Percentiles rank a stretch among this genome's conserved stretches.
Evolutionary conservation across 257 asterid genomes (phyloP).

Genomic region (Perilla frutescens): DNA sequence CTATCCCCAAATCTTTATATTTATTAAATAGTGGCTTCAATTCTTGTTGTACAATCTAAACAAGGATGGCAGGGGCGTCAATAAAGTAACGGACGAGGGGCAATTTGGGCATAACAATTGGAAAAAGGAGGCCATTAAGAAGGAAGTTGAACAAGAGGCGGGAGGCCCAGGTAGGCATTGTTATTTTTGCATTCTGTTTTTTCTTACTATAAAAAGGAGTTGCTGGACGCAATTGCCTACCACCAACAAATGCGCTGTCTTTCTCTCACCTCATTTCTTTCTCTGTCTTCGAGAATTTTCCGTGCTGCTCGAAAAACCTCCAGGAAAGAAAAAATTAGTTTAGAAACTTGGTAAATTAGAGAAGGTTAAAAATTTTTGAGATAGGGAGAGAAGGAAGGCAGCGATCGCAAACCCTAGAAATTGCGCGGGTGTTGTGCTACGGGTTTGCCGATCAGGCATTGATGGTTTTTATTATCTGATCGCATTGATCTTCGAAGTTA

Average conservation of each 20-base stretch:
- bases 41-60: background rate
- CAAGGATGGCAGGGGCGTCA: background rate
- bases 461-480: constrained; percentile 35
- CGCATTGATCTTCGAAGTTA: background rate
- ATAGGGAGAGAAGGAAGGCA: constrained; percentile 11
- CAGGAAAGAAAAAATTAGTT: constrained; percentile 16
- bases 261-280: background rate
- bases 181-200: background rate
- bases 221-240: constrained; percentile 46
- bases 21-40: constrained; percentile 13
- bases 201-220: constrained; percentile 45
- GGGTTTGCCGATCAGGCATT: constrained; percentile 58
- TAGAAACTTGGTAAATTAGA: constrained; percentile 13
- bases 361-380: background rate
- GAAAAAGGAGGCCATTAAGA: constrained; percentile 38
- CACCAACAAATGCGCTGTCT: constrained; percentile 62
- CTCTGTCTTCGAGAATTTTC: constrained; percentile 40
- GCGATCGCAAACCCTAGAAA: constrained; percentile 59
- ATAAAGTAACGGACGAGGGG: constrained; percentile 25
- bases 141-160: constrained; percentile 44
- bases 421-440: constrained; percentile 28
- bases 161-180: constrained; percentile 41
- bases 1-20: background rate
- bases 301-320: constrained; percentile 38
- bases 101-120: constrained; percentile 14